These are phyloP conservation scores for Aspergillus texensis DNA, from an alignment of 2,329 filamentous ascomycete genomes.

Conservation along the genomic window DNA sequence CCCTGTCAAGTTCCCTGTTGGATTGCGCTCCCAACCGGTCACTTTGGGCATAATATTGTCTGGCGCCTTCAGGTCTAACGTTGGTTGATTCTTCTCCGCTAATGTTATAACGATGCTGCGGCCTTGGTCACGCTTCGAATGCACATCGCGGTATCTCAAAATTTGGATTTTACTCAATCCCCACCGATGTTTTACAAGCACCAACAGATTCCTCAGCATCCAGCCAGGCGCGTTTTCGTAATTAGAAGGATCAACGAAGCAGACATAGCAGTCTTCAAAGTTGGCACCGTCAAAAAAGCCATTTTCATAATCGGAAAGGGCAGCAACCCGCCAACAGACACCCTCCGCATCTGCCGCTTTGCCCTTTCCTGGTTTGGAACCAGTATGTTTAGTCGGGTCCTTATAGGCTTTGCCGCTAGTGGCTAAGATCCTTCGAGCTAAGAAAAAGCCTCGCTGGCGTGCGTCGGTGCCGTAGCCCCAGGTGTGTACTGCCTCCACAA, in stretches of 20 bases:
- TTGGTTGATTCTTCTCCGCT: constrained; percentile 35
- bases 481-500: constrained; percentile 82
- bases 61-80: constrained; percentile 30
- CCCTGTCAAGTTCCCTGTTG: constrained; percentile 73
- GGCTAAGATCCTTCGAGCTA: constrained; percentile 73
- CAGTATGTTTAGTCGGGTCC: background rate
- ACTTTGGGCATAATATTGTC: constrained; percentile 71
- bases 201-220: constrained; percentile 86
- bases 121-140: constrained; percentile 74
- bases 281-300: constrained; percentile 80
- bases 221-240: constrained; percentile 86
- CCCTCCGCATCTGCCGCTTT: background rate
- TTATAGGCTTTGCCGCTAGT: background rate
- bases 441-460: constrained; percentile 90
- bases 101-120: constrained; percentile 78
- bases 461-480: constrained; percentile 83
- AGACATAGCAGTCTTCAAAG: constrained; percentile 76
- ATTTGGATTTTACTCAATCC: constrained; percentile 76
- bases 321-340: constrained; percentile 70
- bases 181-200: constrained; percentile 82
- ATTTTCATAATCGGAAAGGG: constrained; percentile 75
- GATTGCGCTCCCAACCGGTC: constrained; percentile 91
- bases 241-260: constrained; percentile 90
- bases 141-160: constrained; percentile 85
- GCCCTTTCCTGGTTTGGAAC: background rate